Percentiles rank a stretch among this genome's conserved stretches.
phyloP scores from a whole-genome alignment of 176 grass and related monocot species.

The Musa beccarii region DNA sequence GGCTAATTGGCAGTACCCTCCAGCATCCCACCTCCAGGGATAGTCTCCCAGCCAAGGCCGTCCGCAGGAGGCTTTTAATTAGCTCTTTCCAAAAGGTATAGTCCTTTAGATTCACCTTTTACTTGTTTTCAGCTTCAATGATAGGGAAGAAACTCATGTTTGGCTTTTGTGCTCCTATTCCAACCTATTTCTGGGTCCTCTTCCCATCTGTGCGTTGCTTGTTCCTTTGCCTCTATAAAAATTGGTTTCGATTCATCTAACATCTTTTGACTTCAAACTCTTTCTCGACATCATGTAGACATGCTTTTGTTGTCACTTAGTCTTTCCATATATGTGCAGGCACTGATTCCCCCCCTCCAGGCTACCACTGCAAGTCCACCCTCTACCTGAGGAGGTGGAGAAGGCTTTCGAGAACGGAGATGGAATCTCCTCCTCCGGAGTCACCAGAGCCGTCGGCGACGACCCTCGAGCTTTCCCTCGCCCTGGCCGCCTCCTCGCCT shows the following conservation, averaged over 20 bases:
- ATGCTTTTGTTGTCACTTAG: not conserved
- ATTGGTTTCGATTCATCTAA: too few species aligned
- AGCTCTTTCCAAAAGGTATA: not conserved
- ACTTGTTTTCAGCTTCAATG: not conserved
- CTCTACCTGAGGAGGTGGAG: too few species aligned
- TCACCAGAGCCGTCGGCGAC: not conserved
- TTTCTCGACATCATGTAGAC: not conserved
- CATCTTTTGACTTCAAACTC: not conserved
- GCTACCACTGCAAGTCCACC: not conserved
- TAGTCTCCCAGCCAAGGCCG: not conserved
- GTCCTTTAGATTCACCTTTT: not conserved
- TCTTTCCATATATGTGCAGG: not conserved
- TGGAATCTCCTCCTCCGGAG: conserved; percentile 3
- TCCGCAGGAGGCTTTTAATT: not conserved
- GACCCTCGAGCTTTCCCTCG: conserved; percentile 36
- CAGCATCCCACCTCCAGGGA: not conserved
- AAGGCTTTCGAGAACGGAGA: not conserved
- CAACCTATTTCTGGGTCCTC: not conserved
- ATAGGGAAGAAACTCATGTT: not conserved
- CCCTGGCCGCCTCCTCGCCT: not conserved
- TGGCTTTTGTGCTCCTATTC: not conserved
- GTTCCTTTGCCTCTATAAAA: too few species aligned
- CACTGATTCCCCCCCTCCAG: not conserved
- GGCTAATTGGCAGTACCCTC: not conserved
- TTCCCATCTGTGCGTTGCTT: not conserved